Evolutionary conservation across 352 stramenopile genomes (phyloP), one percentile per base, ranked within the genome.

Genomic region (Globisporangium rhizosaccharum): DNA sequence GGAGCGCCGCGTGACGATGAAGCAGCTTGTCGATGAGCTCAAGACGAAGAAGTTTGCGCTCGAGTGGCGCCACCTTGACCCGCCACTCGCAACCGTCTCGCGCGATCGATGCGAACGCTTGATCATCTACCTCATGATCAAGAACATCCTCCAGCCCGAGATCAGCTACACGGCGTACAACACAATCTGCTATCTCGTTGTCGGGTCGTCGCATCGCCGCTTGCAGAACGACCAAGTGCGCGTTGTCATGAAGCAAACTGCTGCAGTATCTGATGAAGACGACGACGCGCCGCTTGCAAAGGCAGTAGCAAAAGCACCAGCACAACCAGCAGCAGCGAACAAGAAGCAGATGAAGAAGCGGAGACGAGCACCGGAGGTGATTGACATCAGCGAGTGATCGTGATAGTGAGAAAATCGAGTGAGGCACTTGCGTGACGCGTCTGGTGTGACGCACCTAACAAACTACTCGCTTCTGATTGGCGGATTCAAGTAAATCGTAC

Each of bases 131-230:
- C 62, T 84, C 4, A 66, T 87, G 51, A 37, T 73, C 18, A 30
- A 59, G 33, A 68, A 83, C 26, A 57, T 87, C 20, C 46, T 90
- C 30, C 73, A 87, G 42, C 76, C 75, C 9, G 81, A 91, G 17
- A 88, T 91, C 70, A 85, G 76, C 56, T 89, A 88, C 59, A 89
- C 81, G 2, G 73, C 81, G 12, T 91, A 89, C 64, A 85, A 75
- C 50, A 91, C 81, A 20, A 88, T 84, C 33, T 87, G 78, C 56
- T 91, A 90, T 59, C 46, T 91, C 11, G 76, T 84, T 25, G 62
- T 68, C 25, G 78, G 78, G 8, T 56, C 72, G 4, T 66, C 63
- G 45, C 70, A 76, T 53, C 69, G 70, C 10, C 71, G 70, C 3
- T 52, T 77, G 51, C 41, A 55, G 37, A 56, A 48, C 3, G 39